phyloP scores from a whole-genome alignment of 768 basidiomycete genomes.

The Rhodotorula sphaerocarpa region DNA sequence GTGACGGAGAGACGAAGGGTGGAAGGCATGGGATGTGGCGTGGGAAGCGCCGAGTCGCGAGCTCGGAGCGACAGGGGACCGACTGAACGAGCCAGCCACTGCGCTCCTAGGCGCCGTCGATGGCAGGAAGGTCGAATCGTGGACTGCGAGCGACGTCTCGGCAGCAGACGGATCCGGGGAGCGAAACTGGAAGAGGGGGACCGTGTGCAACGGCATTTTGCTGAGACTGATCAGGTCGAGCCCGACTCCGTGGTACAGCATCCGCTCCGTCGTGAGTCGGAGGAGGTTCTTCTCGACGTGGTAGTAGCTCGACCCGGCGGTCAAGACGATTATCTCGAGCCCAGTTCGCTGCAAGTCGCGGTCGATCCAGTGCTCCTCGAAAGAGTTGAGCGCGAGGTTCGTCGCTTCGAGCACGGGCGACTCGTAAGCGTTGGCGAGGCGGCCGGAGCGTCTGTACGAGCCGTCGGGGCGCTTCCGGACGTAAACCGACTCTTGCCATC shows the following conservation, averaged over 20 bases:
- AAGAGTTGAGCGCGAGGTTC: constrained; percentile 83
- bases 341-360: constrained; percentile 86
- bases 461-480: constrained; percentile 43
- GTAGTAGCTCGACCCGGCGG: constrained; percentile 89
- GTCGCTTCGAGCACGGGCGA: constrained; percentile 91
- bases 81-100: neutral
- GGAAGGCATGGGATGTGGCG: neutral
- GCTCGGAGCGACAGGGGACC: neutral
- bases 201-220: constrained; percentile 85
- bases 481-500: constrained; percentile 25
- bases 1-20: constrained; percentile 2
- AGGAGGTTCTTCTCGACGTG: constrained; percentile 82
- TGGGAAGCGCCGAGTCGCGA: neutral
- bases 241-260: constrained; percentile 87
- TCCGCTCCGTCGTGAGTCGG: constrained; percentile 80
- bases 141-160: neutral
- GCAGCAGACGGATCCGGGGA: constrained; percentile 20
- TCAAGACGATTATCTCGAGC: constrained; percentile 69
- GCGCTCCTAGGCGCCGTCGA: neutral
- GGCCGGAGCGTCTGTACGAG: constrained; percentile 56
- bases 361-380: constrained; percentile 90
- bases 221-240: constrained; percentile 79
- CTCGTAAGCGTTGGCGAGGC: constrained; percentile 78
- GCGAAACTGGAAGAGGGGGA: constrained; percentile 74
- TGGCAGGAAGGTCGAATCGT: neutral